Evolutionary conservation across 345 rosid species (phyloP).

Genomic region (Linum lewisii): DNA sequence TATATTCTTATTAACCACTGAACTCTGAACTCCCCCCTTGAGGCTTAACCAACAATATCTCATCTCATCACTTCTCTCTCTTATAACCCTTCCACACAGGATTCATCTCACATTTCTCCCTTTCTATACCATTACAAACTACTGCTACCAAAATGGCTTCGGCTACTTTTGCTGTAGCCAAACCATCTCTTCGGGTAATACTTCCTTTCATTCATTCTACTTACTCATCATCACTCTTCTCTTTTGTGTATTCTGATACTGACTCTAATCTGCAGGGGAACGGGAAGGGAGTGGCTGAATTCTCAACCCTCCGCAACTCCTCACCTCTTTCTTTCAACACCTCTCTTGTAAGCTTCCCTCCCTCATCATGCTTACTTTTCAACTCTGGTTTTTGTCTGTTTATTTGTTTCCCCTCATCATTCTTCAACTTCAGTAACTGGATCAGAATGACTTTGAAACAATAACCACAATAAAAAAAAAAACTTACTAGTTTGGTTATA

Average conservation of each 20-base stretch:
- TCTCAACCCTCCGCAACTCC: conserved; percentile 67
- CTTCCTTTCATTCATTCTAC: neutral
- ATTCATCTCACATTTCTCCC: neutral
- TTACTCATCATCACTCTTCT: neutral
- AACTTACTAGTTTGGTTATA: no score
- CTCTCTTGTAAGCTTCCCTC: conserved; percentile 50
- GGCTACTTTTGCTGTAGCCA: conserved; percentile 83
- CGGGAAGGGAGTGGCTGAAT: conserved; percentile 61
- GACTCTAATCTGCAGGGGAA: conserved; percentile 20
- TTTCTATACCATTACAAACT: no score
- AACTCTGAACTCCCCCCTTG: neutral
- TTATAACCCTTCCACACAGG: neutral
- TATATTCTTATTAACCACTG: conserved; percentile 4
- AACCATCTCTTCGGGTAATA: conserved; percentile 73
- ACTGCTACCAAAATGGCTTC: no score
- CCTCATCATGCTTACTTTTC: neutral
- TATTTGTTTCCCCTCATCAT: no score
- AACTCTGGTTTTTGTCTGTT: neutral
- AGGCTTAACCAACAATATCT: neutral
- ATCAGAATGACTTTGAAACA: no score
- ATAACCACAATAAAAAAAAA: no score
- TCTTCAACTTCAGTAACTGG: neutral
- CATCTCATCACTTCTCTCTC: neutral
- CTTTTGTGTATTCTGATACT: neutral
- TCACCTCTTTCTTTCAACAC: conserved; percentile 51